Evolutionary conservation across 495 filamentous ascomycete species (phyloP).

Genomic region (Neurospora sp.): DNA sequence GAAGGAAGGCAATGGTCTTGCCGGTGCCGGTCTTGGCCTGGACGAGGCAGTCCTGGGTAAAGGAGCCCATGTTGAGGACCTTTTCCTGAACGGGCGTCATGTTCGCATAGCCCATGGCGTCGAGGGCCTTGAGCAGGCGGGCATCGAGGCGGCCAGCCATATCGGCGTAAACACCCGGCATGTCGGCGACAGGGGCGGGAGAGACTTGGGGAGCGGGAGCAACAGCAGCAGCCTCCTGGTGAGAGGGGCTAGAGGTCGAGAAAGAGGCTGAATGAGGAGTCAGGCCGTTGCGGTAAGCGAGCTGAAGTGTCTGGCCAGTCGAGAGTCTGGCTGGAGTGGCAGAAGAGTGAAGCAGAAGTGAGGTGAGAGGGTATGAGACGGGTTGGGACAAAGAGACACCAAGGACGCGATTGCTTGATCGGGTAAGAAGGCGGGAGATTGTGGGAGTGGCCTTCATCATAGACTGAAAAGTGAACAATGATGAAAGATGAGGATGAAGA

Average conservation of each 20-base stretch:
- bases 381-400: background rate
- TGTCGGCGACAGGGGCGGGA: background rate
- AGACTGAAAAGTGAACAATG: background rate
- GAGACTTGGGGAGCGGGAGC: background rate
- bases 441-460: background rate
- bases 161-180: constrained; percentile 4
- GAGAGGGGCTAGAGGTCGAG: background rate
- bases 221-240: constrained; percentile 1
- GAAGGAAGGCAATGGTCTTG: constrained; percentile 88
- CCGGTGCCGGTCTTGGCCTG: constrained; percentile 87
- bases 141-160: constrained; percentile 15
- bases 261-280: constrained; percentile 2
- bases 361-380: background rate
- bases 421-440: background rate
- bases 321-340: background rate
- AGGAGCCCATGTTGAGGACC: constrained; percentile 58
- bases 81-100: constrained; percentile 79
- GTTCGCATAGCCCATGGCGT: constrained; percentile 54
- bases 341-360: background rate
- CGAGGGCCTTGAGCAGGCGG: constrained; percentile 57
- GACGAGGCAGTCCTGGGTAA: constrained; percentile 61
- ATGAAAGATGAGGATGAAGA: background rate
- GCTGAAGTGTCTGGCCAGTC: background rate
- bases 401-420: background rate
- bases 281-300: constrained; percentile 5